These are phyloP conservation scores for Arachnopeziza araneosa DNA, from an alignment of 2,329 filamentous ascomycete genomes.

Conservation along the genomic window DNA sequence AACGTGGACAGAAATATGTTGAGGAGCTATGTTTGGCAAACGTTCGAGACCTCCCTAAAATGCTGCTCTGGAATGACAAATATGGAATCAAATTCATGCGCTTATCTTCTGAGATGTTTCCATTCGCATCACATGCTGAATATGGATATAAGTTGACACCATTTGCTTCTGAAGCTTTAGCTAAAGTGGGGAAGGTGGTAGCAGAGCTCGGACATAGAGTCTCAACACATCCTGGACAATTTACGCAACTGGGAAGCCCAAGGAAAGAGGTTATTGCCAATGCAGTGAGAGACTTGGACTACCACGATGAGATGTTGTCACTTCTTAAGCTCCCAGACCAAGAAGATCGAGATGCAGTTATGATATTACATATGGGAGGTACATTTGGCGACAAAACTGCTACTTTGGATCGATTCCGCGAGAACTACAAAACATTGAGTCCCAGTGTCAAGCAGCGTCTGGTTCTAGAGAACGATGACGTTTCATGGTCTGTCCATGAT, in stretches of 20 bases:
- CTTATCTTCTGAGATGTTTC: constrained; percentile 93
- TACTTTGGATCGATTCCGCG: constrained; percentile 47
- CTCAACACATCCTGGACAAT: constrained; percentile 88
- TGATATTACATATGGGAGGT: constrained; percentile 92
- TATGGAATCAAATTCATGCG: constrained; percentile 92
- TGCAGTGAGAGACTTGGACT: constrained; percentile 76
- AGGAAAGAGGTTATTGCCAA: constrained; percentile 69
- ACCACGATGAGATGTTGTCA: constrained; percentile 79
- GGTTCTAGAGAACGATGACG: constrained; percentile 92
- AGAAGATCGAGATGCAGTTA: constrained; percentile 77
- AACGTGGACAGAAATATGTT: constrained; percentile 66
- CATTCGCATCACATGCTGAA: constrained; percentile 83
- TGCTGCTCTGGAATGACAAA: constrained; percentile 86
- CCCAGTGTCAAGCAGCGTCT: constrained; percentile 70
- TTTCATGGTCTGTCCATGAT: constrained; percentile 89
- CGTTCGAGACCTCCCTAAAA: constrained; percentile 74
- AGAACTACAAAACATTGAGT: constrained; percentile 50
- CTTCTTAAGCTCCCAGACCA: constrained; percentile 73
- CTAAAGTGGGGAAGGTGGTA: constrained; percentile 70
- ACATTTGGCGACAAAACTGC: constrained; percentile 70
- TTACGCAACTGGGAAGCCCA: constrained; percentile 85
- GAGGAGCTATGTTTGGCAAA: constrained; percentile 76
- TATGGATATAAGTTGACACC: constrained; percentile 81
- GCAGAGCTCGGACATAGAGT: constrained; percentile 76
- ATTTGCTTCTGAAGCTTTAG: constrained; percentile 74